Conservation (phyloP, 305 asterid species). For the Fraxinus platypoda region DNA sequence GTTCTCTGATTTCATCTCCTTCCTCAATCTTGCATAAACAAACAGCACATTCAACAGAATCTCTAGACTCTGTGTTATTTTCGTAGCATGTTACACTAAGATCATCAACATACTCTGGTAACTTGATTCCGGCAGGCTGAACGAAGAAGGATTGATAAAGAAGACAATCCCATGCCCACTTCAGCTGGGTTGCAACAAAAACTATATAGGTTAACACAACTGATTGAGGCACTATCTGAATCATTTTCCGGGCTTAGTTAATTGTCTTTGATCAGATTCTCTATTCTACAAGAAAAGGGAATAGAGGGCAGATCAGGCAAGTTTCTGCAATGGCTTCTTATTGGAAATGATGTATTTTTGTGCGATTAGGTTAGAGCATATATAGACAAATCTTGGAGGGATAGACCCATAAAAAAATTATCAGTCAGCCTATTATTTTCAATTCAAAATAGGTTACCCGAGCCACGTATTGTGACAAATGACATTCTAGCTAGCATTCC, state of each 20-base stretch:
- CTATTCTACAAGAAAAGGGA: background rate
- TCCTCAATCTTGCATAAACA: constrained; percentile 36
- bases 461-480: background rate
- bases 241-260: background rate
- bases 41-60: constrained; percentile 22
- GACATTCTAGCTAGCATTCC: background rate
- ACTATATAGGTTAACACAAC: background rate
- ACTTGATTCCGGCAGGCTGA: background rate
- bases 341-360: background rate
- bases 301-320: background rate
- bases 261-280: background rate
- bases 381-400: background rate
- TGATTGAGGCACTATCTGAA: background rate
- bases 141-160: constrained; percentile 3
- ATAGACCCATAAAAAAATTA: background rate
- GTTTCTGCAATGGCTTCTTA: background rate
- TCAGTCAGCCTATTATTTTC: background rate
- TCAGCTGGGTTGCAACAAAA: background rate
- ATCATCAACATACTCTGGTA: background rate
- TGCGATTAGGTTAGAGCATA: background rate
- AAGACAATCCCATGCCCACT: constrained; percentile 19
- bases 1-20: constrained; percentile 30
- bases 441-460: background rate
- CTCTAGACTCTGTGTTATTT: background rate
- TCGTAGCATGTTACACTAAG: background rate